Evolutionary conservation across 192 early-diverging fungal species (phyloP), one percentile per base, ranked within the genome.

Genomic region (Coemansia sp.): DNA sequence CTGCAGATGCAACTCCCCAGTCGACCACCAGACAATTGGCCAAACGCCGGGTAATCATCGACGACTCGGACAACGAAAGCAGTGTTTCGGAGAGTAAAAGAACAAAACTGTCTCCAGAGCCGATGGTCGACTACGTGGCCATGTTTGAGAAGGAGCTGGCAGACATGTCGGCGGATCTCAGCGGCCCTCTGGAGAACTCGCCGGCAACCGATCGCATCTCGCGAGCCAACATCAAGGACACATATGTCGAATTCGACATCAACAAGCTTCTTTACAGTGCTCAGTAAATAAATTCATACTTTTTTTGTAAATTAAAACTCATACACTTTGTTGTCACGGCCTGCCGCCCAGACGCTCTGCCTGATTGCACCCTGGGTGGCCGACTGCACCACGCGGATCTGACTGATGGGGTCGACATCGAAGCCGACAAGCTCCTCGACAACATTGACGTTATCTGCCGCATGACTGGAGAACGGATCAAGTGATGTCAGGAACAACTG

Each of bases 391-490:
- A 53, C 57, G 15, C 68, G 51, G 64, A 77, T 56, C 53, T 69
- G 74, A 54, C 53, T 67, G 21, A 77, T 64, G 1, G 74, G 74
- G 37, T 77, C 64, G 17, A 77, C 64, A 39, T 77, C 74, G 59
- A 71, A 77, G 22, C 62, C 74, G 5, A 71, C 68, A 2, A 77
- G 57, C 30, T 77, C 74, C 45, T 77, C 74, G 41, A 71, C 60
- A 11, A 77, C 40, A 25, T 64, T 49, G 2, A 47, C 67, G 1
- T 17, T 18, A 1, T 23, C 45, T 9, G 54, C 42, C 1, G 17
- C 46, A 25, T 41, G 43, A 12, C 51, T 38, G 13, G 54, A 17
- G 24, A 27, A 34, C 2, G 25, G 4, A 3, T 41, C 46, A 0
- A 57, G 12, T 0, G 64, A 45, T 13, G 42, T 64, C 25, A 71